These are phyloP conservation scores for Ceratobasidium sp. DNA, from an alignment of 1,284 basidiomycete genomes.

Conservation along the genomic window DNA sequence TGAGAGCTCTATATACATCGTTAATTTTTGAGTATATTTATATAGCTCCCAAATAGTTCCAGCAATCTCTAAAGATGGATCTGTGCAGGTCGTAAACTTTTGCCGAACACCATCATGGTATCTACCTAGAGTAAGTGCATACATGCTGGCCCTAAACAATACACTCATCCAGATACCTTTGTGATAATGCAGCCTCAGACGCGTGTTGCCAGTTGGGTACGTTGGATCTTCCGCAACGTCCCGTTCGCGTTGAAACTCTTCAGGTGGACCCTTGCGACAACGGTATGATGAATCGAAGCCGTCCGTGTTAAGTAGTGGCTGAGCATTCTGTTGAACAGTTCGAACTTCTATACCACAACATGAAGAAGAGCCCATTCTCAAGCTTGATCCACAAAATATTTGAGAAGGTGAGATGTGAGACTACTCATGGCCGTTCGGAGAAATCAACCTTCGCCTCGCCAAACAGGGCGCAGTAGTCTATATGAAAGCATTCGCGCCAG, in stretches of 20 bases:
- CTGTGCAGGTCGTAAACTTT: slow-evolving; percentile 52
- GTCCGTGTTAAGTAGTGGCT: not conserved
- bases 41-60: slow-evolving; percentile 58
- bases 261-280: slow-evolving; percentile 4
- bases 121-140: slow-evolving; percentile 60
- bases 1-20: not conserved
- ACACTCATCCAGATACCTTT: not conserved
- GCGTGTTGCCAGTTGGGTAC: not conserved
- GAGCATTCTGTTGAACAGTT: not conserved
- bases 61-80: slow-evolving; percentile 19
- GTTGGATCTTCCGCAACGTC: slow-evolving; percentile 29
- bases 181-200: slow-evolving; percentile 1
- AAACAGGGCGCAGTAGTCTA: not conserved
- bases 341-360: not conserved
- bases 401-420: not conserved
- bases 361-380: not conserved
- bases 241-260: not conserved
- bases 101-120: slow-evolving; percentile 58
- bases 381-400: not conserved
- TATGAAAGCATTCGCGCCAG: slow-evolving; percentile 6
- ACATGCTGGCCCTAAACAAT: no score
- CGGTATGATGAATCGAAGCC: not conserved
- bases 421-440: not conserved
- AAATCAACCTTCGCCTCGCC: not conserved
- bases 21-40: not conserved